Conservation (phyloP, 2,329 filamentous ascomycete genomes). For the Microcyclospora tardicrescens region DNA sequence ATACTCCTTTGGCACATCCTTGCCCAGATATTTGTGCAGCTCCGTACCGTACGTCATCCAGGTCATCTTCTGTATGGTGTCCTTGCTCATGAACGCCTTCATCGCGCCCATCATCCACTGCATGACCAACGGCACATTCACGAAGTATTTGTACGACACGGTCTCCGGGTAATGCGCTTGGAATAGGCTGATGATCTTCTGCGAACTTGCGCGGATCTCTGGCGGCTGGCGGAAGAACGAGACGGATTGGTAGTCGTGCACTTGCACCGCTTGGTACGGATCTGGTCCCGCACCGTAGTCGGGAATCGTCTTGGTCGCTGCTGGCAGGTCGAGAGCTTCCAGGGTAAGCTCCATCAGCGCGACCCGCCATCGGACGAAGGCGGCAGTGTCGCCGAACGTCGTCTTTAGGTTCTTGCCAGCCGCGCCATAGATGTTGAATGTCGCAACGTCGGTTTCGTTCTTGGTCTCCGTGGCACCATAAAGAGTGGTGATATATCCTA, state of each 20-base stretch:
- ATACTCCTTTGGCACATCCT: constrained; percentile 60
- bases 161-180: constrained; percentile 76
- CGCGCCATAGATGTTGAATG: constrained; percentile 86
- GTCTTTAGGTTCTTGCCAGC: constrained; percentile 65
- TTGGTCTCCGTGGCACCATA: constrained; percentile 39
- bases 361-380: constrained; percentile 80
- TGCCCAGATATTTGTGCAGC: constrained; percentile 53
- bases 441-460: constrained; percentile 54
- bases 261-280: constrained; percentile 80
- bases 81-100: constrained; percentile 34
- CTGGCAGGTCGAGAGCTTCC: constrained; percentile 55
- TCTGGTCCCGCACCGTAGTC: constrained; percentile 54
- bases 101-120: constrained; percentile 50
- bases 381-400: constrained; percentile 70
- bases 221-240: constrained; percentile 76
- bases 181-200: constrained; percentile 71
- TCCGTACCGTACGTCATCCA: constrained; percentile 47
- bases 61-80: constrained; percentile 37
- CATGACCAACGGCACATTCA: constrained; percentile 87
- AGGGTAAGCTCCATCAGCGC: constrained; percentile 82
- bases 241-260: constrained; percentile 84
- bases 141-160: constrained; percentile 86
- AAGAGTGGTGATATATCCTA: constrained; percentile 74
- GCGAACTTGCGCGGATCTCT: constrained; percentile 60
- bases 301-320: constrained; percentile 57